Evolutionary conservation across 2,329 filamentous ascomycete species (phyloP).

Genomic region (Aspergillus intermedius): DNA sequence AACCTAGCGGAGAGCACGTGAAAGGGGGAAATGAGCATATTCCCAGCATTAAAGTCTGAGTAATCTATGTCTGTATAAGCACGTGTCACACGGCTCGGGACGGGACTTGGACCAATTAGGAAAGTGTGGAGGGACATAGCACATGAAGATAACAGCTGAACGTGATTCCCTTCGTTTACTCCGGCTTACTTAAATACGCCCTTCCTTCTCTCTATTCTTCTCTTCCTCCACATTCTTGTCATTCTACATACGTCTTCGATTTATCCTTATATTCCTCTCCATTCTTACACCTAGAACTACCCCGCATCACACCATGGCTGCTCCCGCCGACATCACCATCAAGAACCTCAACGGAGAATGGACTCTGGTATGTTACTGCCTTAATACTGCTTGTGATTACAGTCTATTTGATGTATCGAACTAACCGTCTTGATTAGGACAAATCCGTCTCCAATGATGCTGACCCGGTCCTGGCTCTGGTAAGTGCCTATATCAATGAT

Average conservation of each 20-base stretch:
- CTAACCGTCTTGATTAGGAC: constrained; percentile 52
- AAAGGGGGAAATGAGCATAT: neutral
- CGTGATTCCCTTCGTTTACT: neutral
- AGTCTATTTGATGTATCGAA: neutral
- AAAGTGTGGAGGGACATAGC: neutral
- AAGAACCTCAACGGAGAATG: constrained; percentile 64
- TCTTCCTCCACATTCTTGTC: neutral
- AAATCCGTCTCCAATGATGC: constrained; percentile 63
- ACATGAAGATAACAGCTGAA: constrained; percentile 1
- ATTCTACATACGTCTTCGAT: neutral
- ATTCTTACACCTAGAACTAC: constrained; percentile 5
- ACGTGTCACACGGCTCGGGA: constrained; percentile 2
- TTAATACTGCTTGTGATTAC: neutral
- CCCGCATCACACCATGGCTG: constrained; percentile 55
- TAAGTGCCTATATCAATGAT: constrained; percentile 16
- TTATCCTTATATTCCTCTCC: neutral
- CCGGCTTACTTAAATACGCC: neutral
- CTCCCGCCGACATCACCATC: constrained; percentile 60
- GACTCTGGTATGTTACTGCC: constrained; percentile 53
- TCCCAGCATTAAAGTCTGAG: neutral
- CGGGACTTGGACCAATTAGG: neutral
- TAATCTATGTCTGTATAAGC: neutral
- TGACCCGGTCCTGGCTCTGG: constrained; percentile 62
- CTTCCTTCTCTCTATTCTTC: neutral
- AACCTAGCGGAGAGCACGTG: neutral